Evolutionary conservation across 257 asterid species (phyloP), one percentile per base, ranked within the genome.

Genomic region (Handroanthus guayacan): DNA sequence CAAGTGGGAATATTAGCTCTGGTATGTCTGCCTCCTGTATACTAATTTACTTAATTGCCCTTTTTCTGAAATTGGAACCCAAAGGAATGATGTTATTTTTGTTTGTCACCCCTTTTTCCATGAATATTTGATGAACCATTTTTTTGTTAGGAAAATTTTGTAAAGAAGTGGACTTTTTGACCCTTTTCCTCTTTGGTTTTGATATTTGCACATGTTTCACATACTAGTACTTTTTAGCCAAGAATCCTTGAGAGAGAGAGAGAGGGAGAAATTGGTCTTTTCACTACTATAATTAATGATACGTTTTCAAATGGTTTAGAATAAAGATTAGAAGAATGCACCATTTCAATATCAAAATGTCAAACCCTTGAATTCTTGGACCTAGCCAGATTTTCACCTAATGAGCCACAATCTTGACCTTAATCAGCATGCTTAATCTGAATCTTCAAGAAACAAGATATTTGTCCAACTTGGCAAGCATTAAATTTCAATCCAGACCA

Each of bases 1-100:
- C 91, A 80, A 84, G 84, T 85, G 89, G 95, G 48, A 86, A 85
- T 87, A 75, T 87, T 70, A 92, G 96, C 83, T 88, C 98, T 62
- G 99, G 99, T 91, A 86, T 79, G 84, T 77, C 55, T 62, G 50
- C 57, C 47, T 57, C 25, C 51, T 71, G 64, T 66, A 6, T 51
- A 11, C 6, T 11, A 44, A 50, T 65, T 73, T 75, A 78, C 86
- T 60, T 36, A 50, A 71, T 3, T 79, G 56, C 71, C 86, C 79
- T 67, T 60, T 66, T 9, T 47, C 18, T 72, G 13, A 47, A 25
- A 45, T 18, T 67, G 75, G 36, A 18, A 63, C 25, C 20, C 45
- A 17, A 62, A 9, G 13, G 47, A 13, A 1, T 16, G 62, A 18
- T 55, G 62, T 12, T 1, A 2, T 16, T 34, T 55, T 3, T 9